These are phyloP conservation scores for Rhinocladiella mackenziei DNA, from an alignment of 2,329 filamentous ascomycete genomes.

Conservation along the genomic window DNA sequence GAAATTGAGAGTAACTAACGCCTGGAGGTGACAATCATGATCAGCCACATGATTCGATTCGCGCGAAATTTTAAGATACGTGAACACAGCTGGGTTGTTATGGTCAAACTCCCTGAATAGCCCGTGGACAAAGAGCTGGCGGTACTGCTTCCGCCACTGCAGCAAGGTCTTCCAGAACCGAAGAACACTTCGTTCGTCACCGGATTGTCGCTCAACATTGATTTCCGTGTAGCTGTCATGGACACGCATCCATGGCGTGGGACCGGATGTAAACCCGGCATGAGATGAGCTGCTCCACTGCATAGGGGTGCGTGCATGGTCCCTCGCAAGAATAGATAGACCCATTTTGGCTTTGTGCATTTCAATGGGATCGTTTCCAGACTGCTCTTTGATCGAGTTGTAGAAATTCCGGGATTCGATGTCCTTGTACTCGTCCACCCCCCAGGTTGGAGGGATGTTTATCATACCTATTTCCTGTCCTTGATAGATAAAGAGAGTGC, in stretches of 20 bases:
- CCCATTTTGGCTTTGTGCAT: conserved; percentile 12
- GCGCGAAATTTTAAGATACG: too few relatives aligned
- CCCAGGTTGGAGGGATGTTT: conserved; percentile 51
- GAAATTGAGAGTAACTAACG: too few relatives aligned
- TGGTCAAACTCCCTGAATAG: conserved; percentile 19
- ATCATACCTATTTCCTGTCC: conserved; percentile 59
- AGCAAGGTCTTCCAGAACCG: conserved; percentile 60
- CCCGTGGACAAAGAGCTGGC: conserved; percentile 50
- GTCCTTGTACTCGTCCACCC: conserved; percentile 42
- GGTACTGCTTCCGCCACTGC: conserved; percentile 52
- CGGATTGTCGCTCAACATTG: conserved; percentile 56
- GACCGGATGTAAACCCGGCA: conserved; percentile 56
- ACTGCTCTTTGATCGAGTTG: conserved; percentile 44
- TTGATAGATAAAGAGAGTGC: conserved; percentile 57
- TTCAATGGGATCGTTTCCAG: conserved; percentile 13
- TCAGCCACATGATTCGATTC: too few relatives aligned
- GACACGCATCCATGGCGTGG: conserved; percentile 57
- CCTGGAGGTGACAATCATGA: too few relatives aligned
- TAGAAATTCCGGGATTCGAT: conserved; percentile 48
- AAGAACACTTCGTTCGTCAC: conserved; percentile 47
- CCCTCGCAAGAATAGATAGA: conserved; percentile 32
- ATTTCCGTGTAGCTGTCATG: conserved; percentile 52
- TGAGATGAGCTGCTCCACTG: conserved; percentile 55
- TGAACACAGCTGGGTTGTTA: too few relatives aligned
- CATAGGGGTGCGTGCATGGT: conserved; percentile 65